phyloP scores from a whole-genome alignment of 1,139 yeast genomes.

The Yamadazyma jaroonii region DNA sequence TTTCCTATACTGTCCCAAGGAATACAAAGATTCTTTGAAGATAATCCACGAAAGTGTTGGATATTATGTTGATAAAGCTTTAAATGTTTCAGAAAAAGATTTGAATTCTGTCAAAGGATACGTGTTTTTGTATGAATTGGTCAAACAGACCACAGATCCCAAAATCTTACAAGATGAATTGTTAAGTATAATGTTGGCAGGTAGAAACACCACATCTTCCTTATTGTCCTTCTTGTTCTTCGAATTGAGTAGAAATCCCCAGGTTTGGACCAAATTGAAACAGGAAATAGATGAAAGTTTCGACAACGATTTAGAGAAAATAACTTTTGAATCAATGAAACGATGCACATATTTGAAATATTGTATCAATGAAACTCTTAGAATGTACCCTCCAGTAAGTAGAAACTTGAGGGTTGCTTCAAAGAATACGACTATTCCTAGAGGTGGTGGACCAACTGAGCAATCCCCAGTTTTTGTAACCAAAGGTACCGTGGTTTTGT shows the following conservation, averaged over 20 bases:
- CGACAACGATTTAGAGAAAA: slow-evolving; percentile 21
- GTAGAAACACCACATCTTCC: slow-evolving; percentile 54
- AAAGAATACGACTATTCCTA: slow-evolving; percentile 45
- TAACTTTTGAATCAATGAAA: slow-evolving; percentile 46
- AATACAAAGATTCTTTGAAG: slow-evolving; percentile 22
- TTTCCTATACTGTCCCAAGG: slow-evolving; percentile 22
- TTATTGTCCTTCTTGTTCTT: slow-evolving; percentile 42
- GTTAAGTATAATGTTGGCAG: slow-evolving; percentile 47
- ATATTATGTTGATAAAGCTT: slow-evolving; percentile 23
- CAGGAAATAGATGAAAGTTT: slow-evolving; percentile 27
- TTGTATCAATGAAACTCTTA: slow-evolving; percentile 47
- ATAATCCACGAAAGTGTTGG: slow-evolving; percentile 26
- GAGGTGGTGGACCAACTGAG: slow-evolving; percentile 51
- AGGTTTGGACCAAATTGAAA: slow-evolving; percentile 32
- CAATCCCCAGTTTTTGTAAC: slow-evolving; percentile 39
- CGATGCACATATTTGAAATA: slow-evolving; percentile 47
- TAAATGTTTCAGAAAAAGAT: slow-evolving; percentile 22
- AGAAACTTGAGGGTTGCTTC: slow-evolving; percentile 42
- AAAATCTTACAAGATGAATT: slow-evolving; percentile 45
- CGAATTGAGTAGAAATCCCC: slow-evolving; percentile 40
- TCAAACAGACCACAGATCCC: slow-evolving; percentile 45
- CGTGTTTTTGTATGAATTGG: slow-evolving; percentile 44
- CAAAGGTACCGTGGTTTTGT: slow-evolving; percentile 40
- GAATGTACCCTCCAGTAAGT: slow-evolving; percentile 55
- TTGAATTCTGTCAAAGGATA: slow-evolving; percentile 35